phyloP scores from a whole-genome alignment of 352 stramenopile genomes.

The Phytopythium vexans region DNA sequence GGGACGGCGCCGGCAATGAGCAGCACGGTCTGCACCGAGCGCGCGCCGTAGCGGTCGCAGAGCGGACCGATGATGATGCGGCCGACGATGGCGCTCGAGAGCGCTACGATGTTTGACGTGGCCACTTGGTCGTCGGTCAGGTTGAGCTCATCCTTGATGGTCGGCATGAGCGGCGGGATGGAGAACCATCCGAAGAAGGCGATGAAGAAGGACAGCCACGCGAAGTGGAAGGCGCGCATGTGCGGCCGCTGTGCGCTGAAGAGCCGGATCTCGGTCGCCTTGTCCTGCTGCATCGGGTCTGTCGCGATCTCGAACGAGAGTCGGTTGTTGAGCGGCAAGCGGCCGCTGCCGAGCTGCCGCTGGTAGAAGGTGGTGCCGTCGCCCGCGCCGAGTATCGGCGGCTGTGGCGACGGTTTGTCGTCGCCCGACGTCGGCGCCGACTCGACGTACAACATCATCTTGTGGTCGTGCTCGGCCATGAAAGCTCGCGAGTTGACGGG shows the following conservation, averaged over 20 bases:
- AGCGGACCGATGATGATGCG: slow-evolving; percentile 89
- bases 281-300: slow-evolving; percentile 28
- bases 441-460: no score
- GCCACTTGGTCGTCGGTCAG: slow-evolving; percentile 85
- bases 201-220: slow-evolving; percentile 91
- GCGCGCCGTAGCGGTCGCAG: slow-evolving; percentile 89
- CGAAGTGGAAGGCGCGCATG: slow-evolving; percentile 77
- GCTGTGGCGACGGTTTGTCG: no score
- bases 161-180: slow-evolving; percentile 86
- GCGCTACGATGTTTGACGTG: slow-evolving; percentile 87
- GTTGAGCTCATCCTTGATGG: slow-evolving; percentile 77
- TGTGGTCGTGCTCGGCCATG: no score
- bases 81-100: slow-evolving; percentile 85
- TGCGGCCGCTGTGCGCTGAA: slow-evolving; percentile 17
- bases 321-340: no score
- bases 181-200: slow-evolving; percentile 94
- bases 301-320: slow-evolving; percentile 29
- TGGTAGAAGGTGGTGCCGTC: no score
- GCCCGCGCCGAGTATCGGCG: no score
- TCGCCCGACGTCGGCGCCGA: no score
- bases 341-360: no score
- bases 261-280: slow-evolving; percentile 21
- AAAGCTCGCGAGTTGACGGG: no score
- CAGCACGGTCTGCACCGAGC: slow-evolving; percentile 67
- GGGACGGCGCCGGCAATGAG: slow-evolving; percentile 76